Evolutionary conservation across 2,329 filamentous ascomycete genomes (phyloP).

Genomic region (Penicillium sp.): DNA sequence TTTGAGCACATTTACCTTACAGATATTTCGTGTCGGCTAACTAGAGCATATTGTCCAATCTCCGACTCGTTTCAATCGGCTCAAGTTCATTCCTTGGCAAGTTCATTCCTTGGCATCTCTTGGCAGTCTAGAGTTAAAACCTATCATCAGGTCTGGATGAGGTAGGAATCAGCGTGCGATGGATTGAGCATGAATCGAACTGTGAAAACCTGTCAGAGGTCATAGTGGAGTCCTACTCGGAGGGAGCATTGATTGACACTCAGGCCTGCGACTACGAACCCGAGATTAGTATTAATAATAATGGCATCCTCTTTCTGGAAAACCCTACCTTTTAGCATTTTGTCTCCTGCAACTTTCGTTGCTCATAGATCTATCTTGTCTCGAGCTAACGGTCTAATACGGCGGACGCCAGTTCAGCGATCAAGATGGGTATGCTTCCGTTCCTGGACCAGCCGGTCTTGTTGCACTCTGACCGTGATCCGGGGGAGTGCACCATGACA

Average conservation of each 20-base stretch:
- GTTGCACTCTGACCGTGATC: conserved; percentile 23
- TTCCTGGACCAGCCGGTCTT: conserved; percentile 26
- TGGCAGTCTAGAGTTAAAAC: background rate
- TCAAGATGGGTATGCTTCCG: conserved; percentile 19
- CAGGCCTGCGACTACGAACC: background rate
- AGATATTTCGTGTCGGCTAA: background rate
- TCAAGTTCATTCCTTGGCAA: background rate
- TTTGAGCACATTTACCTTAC: background rate
- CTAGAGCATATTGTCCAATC: background rate
- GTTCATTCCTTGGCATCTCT: background rate
- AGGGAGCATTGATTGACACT: background rate
- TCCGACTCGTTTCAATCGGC: background rate
- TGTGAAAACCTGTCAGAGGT: background rate
- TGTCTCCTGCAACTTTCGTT: background rate
- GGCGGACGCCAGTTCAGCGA: background rate
- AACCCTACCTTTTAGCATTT: background rate
- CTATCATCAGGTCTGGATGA: background rate
- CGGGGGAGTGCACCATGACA: conserved; percentile 23
- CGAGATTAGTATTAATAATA: conserved; percentile 11
- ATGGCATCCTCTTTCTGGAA: background rate
- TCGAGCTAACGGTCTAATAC: background rate
- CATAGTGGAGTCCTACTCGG: background rate
- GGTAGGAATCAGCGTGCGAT: conserved; percentile 1
- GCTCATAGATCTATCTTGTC: background rate
- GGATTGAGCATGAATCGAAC: background rate